These are phyloP conservation scores for Termitomyces sp. DNA, from an alignment of 768 basidiomycete genomes.

Conservation along the genomic window DNA sequence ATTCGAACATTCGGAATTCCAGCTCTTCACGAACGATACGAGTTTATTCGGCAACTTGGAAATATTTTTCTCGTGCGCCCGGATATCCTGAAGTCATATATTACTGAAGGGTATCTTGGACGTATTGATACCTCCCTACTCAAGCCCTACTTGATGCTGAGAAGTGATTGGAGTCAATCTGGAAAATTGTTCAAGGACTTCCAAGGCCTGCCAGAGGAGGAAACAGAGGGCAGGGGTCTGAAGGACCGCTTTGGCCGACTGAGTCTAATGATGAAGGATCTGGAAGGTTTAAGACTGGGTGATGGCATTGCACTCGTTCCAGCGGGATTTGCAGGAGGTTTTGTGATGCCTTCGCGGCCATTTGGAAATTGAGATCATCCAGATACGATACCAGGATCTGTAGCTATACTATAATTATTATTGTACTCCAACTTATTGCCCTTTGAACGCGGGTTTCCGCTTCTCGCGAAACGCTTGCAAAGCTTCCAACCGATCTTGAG, in stretches of 20 bases:
- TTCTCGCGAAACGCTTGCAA: constrained; percentile 85
- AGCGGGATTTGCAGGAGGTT: constrained; percentile 45
- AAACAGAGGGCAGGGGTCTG: constrained; percentile 39
- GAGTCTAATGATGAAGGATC: constrained; percentile 84
- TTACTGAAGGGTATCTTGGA: constrained; percentile 90
- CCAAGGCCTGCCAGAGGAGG: constrained; percentile 36
- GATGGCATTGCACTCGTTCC: constrained; percentile 58
- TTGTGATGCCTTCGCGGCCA: constrained; percentile 41
- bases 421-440: constrained; percentile 47
- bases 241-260: constrained; percentile 66
- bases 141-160: constrained; percentile 84
- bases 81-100: constrained; percentile 92
- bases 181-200: constrained; percentile 73
- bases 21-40: constrained; percentile 88
- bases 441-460: constrained; percentile 70
- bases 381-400: constrained; percentile 9
- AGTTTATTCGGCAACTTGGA: constrained; percentile 95
- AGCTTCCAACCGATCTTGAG: constrained; percentile 77
- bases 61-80: constrained; percentile 96
- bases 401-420: constrained; percentile 14
- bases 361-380: constrained; percentile 25
- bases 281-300: constrained; percentile 60
- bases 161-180: constrained; percentile 88
- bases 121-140: constrained; percentile 84
- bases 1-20: constrained; percentile 80